Percentiles rank a stretch among this genome's conserved stretches.
phyloP scores from a whole-genome alignment of 1,284 basidiomycete genomes.

The Microbotryum saponariae region DNA sequence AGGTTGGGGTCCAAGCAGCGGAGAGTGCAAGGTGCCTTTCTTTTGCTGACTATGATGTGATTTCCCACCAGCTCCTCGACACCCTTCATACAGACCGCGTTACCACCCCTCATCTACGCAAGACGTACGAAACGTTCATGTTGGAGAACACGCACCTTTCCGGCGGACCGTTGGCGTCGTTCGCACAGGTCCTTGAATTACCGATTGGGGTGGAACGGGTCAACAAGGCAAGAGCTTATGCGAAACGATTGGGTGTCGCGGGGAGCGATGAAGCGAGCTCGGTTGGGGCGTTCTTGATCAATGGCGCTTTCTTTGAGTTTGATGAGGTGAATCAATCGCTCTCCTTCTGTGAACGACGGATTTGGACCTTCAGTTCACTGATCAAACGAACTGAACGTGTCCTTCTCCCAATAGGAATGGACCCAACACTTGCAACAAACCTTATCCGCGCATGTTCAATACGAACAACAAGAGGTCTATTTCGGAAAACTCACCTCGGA shows the following conservation, averaged over 20 bases:
- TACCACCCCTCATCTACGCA: conserved; percentile 28
- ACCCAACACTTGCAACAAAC: conserved; percentile 21
- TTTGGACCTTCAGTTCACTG: not conserved
- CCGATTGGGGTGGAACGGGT: conserved; percentile 32
- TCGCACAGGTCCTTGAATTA: conserved; percentile 36
- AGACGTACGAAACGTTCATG: conserved; percentile 36
- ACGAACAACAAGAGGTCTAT: conserved; percentile 51
- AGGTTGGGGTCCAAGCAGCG: conserved; percentile 3
- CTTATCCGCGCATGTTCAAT: conserved; percentile 8
- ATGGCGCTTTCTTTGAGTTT: conserved; percentile 69
- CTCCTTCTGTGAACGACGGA: not conserved
- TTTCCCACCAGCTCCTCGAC: conserved; percentile 1
- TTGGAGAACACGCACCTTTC: conserved; percentile 32
- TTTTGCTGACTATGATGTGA: not conserved
- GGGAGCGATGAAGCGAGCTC: not conserved
- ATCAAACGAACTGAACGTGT: conserved; percentile 6
- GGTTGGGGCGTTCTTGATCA: conserved; percentile 58
- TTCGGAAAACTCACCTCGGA: conserved; percentile 55
- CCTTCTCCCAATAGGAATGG: conserved; percentile 50
- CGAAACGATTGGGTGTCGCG: conserved; percentile 19
- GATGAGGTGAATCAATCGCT: conserved; percentile 54
- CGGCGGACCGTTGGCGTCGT: conserved; percentile 22
- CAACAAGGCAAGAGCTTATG: conserved; percentile 17
- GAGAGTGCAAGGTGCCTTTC: too few species aligned
- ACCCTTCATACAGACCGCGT: conserved; percentile 11